Base-by-base conservation (phyloP, 2,329 filamentous ascomycete genomes). In the Epichloe sp. region DNA sequence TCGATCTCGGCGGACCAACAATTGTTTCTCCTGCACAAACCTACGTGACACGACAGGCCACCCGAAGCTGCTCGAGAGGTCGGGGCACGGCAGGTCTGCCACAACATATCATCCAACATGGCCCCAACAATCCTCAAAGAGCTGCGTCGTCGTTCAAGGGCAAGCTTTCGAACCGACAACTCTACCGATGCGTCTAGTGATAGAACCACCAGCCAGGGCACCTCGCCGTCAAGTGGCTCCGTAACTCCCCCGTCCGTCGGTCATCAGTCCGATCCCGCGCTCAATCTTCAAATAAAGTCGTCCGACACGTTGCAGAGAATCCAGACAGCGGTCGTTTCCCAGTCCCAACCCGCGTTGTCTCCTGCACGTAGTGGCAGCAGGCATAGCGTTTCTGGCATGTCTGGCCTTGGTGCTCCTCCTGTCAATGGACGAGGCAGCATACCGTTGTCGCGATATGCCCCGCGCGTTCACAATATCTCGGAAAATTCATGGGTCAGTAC, bases 401-500 rank as follows among this genome's bases (percentile, higher is more conserved):
- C 77, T 34, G 80, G 81, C 34, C 62, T 83, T 47, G 79, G 78
- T 17, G 73, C 78, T 23, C 76, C 78, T 26, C 68, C 73, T 23
- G 64, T 72, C 31, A 75, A 73, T 58, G 77, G 77, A 54, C 78
- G 76, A 62, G 19, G 19, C 19, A 76, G 71, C 55, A 69, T 78
- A 55, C 79, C 84, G 7, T 77, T 82, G 17, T 95, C 89, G 50
- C 81, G 84, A 43, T 91, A 87, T 68, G 86, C 88, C 34, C 90
- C 91, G 23, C 80, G 81, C 59, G 79, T 96, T 40, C 71, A 83
- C 43, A 95, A 90, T 36, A 74, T 95, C 40, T 74, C 80, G 10
- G 88, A 95, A 57, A 86, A 85, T 58, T 83, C 87, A 53, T 95
- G 88, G 86, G 89, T 94, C 78, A 60, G 82, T 72, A 47, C 26